Conservation (phyloP, 306 rosid genomes). For the Fragaria vesca region DNA sequence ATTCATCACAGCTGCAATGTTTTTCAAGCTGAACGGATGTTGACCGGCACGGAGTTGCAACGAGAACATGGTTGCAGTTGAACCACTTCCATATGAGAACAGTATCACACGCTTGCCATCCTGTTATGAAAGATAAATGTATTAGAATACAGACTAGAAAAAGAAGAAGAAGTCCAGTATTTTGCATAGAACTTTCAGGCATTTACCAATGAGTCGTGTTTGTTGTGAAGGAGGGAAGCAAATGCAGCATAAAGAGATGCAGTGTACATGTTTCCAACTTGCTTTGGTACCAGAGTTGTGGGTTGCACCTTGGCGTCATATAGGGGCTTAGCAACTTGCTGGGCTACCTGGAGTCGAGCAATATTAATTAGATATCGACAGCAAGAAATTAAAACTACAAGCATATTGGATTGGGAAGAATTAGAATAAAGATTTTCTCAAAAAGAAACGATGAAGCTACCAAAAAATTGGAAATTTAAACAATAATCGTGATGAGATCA, state of each 20-base stretch:
- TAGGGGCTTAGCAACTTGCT: conserved; percentile 84
- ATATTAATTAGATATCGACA: conserved; percentile 17
- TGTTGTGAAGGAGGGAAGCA: conserved; percentile 84
- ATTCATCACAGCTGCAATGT: conserved; percentile 73
- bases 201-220: conserved; percentile 67
- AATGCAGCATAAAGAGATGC: conserved; percentile 99
- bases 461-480: neutral
- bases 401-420: neutral
- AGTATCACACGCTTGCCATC: conserved; percentile 66
- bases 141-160: neutral
- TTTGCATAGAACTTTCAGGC: conserved; percentile 2
- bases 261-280: conserved; percentile 98
- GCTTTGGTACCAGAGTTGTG: conserved; percentile 86
- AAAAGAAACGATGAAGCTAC: neutral
- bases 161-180: neutral
- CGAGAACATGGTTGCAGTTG: conserved; percentile 85
- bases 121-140: conserved; percentile 38
- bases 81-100: conserved; percentile 97
- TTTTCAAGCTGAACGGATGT: conserved; percentile 82
- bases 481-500: neutral
- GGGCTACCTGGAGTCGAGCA: conserved; percentile 58
- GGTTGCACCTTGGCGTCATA: conserved; percentile 89
- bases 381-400: conserved; percentile 19
- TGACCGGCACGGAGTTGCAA: conserved; percentile 52
- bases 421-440: neutral